phyloP scores from a whole-genome alignment of 2,329 filamentous ascomycete species.

The Cadophora sp. region DNA sequence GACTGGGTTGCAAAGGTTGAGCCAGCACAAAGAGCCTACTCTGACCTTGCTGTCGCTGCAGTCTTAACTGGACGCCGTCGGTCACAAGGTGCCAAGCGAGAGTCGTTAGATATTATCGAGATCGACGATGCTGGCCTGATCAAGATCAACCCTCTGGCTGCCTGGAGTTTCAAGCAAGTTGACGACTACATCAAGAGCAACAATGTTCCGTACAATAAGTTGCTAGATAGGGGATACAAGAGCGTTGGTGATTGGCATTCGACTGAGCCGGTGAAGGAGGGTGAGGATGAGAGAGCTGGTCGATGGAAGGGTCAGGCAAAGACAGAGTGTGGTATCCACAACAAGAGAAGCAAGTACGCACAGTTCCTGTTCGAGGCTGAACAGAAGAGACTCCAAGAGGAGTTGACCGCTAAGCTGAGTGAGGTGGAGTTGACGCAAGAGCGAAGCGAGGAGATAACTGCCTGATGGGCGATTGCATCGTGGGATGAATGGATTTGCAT shows the following conservation, averaged over 20 bases:
- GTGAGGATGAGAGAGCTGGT: constrained; percentile 94
- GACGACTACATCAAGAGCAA: constrained; percentile 85
- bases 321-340: constrained; percentile 99
- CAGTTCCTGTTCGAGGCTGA: constrained; percentile 61
- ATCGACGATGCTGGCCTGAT: constrained; percentile 86
- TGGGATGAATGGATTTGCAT: constrained; percentile 14
- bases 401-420: constrained; percentile 37
- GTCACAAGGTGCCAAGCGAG: constrained; percentile 92
- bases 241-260: constrained; percentile 98
- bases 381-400: constrained; percentile 44
- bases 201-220: constrained; percentile 89
- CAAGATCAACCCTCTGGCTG: constrained; percentile 97
- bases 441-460: constrained; percentile 27
- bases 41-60: constrained; percentile 84
- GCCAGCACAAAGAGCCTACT: constrained; percentile 89
- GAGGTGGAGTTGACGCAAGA: constrained; percentile 37
- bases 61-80: constrained; percentile 91
- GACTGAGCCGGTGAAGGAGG: constrained; percentile 85
- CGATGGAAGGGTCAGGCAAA: constrained; percentile 97
- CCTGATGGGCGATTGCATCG: constrained; percentile 4
- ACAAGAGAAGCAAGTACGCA: constrained; percentile 92
- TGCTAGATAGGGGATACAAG: constrained; percentile 96
- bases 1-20: constrained; percentile 99
- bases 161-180: constrained; percentile 92
- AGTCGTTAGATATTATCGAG: constrained; percentile 89